Evolutionary conservation across 495 filamentous ascomycete species (phyloP), one percentile per base, ranked within the genome.

Genomic region (Aspergillus egyptiacus): DNA sequence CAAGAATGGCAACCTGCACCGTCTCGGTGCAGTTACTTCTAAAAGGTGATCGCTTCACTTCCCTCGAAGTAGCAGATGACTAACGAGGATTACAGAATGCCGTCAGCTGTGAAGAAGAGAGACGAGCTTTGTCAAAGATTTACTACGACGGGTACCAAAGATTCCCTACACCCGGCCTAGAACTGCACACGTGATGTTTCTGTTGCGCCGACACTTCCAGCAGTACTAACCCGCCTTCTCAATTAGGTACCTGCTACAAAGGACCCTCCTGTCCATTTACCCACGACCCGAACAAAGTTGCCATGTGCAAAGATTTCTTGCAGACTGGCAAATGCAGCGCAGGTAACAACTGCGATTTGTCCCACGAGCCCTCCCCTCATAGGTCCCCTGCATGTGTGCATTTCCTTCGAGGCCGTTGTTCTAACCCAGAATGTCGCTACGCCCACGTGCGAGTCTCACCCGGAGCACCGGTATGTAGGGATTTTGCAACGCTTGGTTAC

Each of bases 1-100:
- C 66, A 95, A 93, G 63, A 85, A 85, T 56, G 91, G 91, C 44
- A 97, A 97, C 48, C 77, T 97, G 44, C 85, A 89, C 58, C 87
- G 89, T 18, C 60, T 73, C 36, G 71, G 70, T 22, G 69, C 66
- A 7, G 70, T 73, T 18, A 65, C 65, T 14, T 68, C 64, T 35
- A 75, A 71, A 49, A 71, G 62, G 71, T 73, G 54, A 55, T 49
- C 14, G 59, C 54, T 44, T 37, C 17, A 25, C 22, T 47, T 27
- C 20, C 33, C 2, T 20, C 31, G 18, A 17, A 8, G 9, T 33
- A 54, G 14, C 30, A n/a, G 17, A n/a, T 36, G 36, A 54, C 65
- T 70, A 28, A 69, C 52, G 34, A 27, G 42, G 40, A 48, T 44
- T 37, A 63, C 46, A 70, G 66, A 53, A 70, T 63, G 61, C 58